Evolutionary conservation across 768 basidiomycete species (phyloP), one percentile per base, ranked within the genome.

Genomic region (Pilatotrama ljubarskyi): DNA sequence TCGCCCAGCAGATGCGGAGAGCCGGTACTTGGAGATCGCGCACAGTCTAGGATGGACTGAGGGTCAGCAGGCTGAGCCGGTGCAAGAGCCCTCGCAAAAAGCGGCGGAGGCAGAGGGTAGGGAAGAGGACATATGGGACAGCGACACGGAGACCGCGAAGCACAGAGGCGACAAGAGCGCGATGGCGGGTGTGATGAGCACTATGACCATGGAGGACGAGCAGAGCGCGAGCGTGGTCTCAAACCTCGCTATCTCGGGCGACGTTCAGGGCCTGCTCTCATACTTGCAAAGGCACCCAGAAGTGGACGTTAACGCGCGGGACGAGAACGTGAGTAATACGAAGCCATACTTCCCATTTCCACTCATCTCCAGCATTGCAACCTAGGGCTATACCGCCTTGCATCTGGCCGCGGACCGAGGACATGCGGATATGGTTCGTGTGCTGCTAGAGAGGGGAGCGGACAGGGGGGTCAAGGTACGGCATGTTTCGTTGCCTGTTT

Each of bases 401-500:
- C 95, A 97, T 66, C 78, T 95, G 0, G 94, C 95, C 5, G 84
- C 87, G 25, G 95, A 97, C 72, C 78, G 94, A 68, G 95, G 95
- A 1, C 80, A 85, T 66, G 55, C 76, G 7, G 76, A 78, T 0
- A 74, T 83, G 2, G 88, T 90, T 1, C 73, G 79, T 63, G 56
- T 85, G 5, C 73, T 97, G 40, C 69, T 95, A 18, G 65, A 76
- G 20, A 75, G 77, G 51, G 92, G 91, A 4, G 93, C 88, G 5
- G 84, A 93, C 65, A 71, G 67, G 43, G 72, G 73, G 32, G 74
- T 90, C 43, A 86, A 88, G 82, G 94, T 91, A 62, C 43, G 29
- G 64, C 44, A 60, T 20, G 22, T 35, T 17, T 56, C 44, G 17
- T 9, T 38, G 18, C 8, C 7, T 18, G 20, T 25, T 2, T 5